These are phyloP conservation scores for Wallacemonas rigidus DNA, from an alignment of 208 protist genomes.

Conservation along the genomic window DNA sequence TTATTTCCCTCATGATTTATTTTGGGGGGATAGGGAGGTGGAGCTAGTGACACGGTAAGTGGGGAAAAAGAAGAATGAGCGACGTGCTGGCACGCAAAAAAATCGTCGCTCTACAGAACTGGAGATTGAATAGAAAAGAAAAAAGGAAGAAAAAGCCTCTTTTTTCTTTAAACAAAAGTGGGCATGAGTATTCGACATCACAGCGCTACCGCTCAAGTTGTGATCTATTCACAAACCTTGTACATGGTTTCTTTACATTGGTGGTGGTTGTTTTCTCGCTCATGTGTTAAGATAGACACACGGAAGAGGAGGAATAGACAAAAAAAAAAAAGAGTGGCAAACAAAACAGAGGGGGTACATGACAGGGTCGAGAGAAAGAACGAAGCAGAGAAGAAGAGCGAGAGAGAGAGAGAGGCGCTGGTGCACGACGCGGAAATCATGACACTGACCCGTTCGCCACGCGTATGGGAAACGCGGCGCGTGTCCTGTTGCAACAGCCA, in stretches of 20 bases:
- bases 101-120: not conserved
- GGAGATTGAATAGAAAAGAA: constrained; percentile 14
- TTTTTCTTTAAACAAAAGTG: too few species aligned
- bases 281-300: not conserved
- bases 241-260: not conserved
- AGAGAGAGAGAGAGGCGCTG: not conserved
- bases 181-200: too few species aligned
- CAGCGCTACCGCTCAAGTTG: too few species aligned
- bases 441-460: not conserved
- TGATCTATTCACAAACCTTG: not conserved
- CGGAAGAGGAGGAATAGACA: constrained; percentile 14
- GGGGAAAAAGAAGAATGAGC: constrained; percentile 14
- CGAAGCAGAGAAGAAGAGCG: constrained; percentile 9
- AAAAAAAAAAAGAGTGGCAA: constrained; percentile 12
- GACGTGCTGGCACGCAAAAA: constrained; percentile 6
- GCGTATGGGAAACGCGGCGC: too few species aligned
- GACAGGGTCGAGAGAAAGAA: not conserved
- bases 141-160: constrained; percentile 7
- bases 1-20: not conserved
- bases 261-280: too few species aligned
- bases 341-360: not conserved
- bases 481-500: too few species aligned
- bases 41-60: not conserved
- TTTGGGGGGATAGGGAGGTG: too few species aligned
- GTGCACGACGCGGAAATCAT: not conserved